Percentiles rank a stretch among this genome's conserved stretches.
These are phyloP conservation scores for Phytophthora kernoviae DNA, from an alignment of 352 stramenopile genomes.

Conservation along the genomic window DNA sequence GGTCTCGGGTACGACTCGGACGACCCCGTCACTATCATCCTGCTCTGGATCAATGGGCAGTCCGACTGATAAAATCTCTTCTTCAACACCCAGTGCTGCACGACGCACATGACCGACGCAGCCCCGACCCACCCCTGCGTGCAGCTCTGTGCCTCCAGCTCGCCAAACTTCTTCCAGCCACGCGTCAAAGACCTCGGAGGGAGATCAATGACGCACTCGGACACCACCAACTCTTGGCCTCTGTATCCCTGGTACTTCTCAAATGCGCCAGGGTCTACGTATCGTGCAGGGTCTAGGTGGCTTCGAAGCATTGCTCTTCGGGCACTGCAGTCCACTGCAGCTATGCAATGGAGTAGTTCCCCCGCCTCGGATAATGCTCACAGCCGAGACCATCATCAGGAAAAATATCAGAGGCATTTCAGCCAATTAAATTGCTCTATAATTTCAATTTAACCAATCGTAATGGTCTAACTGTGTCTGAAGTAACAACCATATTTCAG, in stretches of 20 bases:
- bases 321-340: background rate
- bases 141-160: conserved; percentile 35
- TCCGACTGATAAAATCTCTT: conserved; percentile 70
- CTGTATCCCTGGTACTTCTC: conserved; percentile 50
- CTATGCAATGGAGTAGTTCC: too few relatives aligned
- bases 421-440: conserved; percentile 2
- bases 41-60: conserved; percentile 25
- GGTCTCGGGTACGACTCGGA: conserved; percentile 25
- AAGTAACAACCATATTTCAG: background rate
- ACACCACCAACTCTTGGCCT: conserved; percentile 68
- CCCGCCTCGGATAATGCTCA: too few relatives aligned
- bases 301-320: conserved; percentile 22
- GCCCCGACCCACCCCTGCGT: conserved; percentile 54
- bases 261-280: conserved; percentile 44
- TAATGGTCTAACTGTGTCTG: too few relatives aligned
- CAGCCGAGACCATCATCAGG: background rate
- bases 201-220: conserved; percentile 48
- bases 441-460: conserved; percentile 23
- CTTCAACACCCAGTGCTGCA: conserved; percentile 55
- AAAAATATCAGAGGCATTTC: background rate
- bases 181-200: conserved; percentile 64
- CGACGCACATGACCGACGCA: conserved; percentile 57
- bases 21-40: conserved; percentile 35
- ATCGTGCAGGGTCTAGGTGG: conserved; percentile 35
- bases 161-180: conserved; percentile 68